Evolutionary conservation across 192 early-diverging fungal genomes (phyloP), one percentile per base, ranked within the genome.

Genomic region (Rhizoclosmatium globosum): DNA sequence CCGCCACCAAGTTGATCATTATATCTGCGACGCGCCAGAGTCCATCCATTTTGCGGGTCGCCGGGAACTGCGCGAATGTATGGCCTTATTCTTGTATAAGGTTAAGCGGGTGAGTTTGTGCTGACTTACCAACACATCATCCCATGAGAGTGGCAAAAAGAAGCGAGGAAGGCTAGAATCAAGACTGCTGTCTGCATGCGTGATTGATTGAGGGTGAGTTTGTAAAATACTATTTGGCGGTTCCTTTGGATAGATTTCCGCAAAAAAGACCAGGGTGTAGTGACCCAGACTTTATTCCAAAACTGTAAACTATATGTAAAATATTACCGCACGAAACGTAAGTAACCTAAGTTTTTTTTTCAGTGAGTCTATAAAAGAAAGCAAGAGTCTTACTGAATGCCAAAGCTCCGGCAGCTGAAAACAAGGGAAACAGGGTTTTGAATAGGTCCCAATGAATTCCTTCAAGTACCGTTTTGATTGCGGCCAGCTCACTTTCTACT

Each of bases 401-500:
- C 9, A 87, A 71, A 2, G 86, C 86, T 56, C 80, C 82, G 13
- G 80, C 82, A 41, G 86, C 83, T 56, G 72, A 85, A 67, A 87
- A 87, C 6, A 87, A 67, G 1, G 86, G 87, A 66, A 88, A 88
- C 21, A 88, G 78, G 17, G 85, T 85, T 75, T 80, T 82, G 80
- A 88, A 86, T 62, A 88, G 70, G 2, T 88, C 87, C 87, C 87
- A 92, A 78, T 95, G 95, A 79, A 96, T 94, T 17, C 93, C 92
- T 85, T 96, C 94, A 92, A 97, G 94, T 77, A 94, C 91, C 21
- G 91, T 95, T 46, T 92, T 87, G 59, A 97, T 81, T 1, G 85
- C 87, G 15, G 92, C 90, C 64, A 98, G 93, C 79, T 98, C 96
- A 53, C 92, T 87, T 79, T 98, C 96, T 74, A 98, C 96, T 68